phyloP scores from a whole-genome alignment of 148 eudicot genomes.

The Camellia lanceoleosa region DNA sequence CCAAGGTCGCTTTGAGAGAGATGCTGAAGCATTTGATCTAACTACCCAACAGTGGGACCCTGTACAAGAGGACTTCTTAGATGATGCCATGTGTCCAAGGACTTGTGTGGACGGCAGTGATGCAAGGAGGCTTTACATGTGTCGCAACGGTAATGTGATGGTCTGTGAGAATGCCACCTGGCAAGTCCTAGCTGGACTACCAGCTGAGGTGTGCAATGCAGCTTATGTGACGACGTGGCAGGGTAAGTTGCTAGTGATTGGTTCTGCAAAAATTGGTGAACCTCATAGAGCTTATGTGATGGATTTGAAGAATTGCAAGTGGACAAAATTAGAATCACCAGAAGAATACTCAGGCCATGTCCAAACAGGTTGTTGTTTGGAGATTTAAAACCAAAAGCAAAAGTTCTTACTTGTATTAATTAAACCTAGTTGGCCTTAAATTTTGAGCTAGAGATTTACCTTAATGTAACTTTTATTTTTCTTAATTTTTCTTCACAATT shows the following conservation, averaged over 20 bases:
- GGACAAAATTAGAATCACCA: conserved; percentile 51
- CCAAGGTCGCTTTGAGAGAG: conserved; percentile 59
- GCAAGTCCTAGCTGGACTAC: conserved; percentile 48
- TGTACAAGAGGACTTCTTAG: conserved; percentile 32
- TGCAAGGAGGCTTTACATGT: conserved; percentile 29
- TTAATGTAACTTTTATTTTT: too few species aligned
- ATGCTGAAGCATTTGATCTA: conserved; percentile 50
- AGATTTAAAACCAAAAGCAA: conserved; percentile 28
- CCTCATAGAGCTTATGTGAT: conserved; percentile 37
- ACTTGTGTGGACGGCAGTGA: conserved; percentile 35
- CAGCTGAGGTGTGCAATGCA: conserved; percentile 28
- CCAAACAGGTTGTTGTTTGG: conserved; percentile 65
- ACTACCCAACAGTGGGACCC: conserved; percentile 59
- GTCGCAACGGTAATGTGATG: conserved; percentile 29
- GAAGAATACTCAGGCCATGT: conserved; percentile 56
- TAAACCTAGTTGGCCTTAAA: too few species aligned
- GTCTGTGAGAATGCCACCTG: conserved; percentile 32
- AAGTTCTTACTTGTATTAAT: neutral
- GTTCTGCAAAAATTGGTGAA: conserved; percentile 38
- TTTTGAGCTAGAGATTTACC: too few species aligned
- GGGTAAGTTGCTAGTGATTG: conserved; percentile 51
- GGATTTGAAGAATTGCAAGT: conserved; percentile 44
- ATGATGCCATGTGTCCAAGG: conserved; percentile 27
- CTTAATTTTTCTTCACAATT: too few species aligned
- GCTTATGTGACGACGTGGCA: conserved; percentile 34